phyloP scores from a whole-genome alignment of 169 alveolate genomes.

The Toxoplasma gondii region DNA sequence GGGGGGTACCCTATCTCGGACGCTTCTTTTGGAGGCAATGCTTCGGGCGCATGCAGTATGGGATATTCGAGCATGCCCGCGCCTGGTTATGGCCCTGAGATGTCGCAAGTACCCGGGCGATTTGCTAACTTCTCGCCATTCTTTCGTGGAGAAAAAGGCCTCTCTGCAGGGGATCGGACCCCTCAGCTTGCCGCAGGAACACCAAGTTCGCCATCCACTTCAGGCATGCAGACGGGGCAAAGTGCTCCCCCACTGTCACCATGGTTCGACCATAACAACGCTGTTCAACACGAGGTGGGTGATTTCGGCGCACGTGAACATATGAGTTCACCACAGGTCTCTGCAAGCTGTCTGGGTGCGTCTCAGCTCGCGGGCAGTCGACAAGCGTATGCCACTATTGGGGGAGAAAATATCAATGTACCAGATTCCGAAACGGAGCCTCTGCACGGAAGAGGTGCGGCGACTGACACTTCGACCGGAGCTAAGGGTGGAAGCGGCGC shows the following conservation, averaged over 20 bases:
- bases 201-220: neutral
- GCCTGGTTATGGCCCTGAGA: neutral
- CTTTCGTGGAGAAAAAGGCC: neutral
- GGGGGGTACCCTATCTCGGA: neutral
- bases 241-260: too few species aligned
- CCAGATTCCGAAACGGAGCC: too few species aligned
- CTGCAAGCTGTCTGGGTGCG: too few species aligned
- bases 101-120: neutral
- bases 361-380: too few species aligned
- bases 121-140: neutral
- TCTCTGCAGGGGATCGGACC: neutral
- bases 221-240: neutral
- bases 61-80: neutral
- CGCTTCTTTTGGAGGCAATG: neutral
- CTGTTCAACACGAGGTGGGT: too few species aligned
- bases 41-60: neutral
- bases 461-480: too few species aligned
- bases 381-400: too few species aligned
- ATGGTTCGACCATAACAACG: too few species aligned
- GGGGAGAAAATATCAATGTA: too few species aligned
- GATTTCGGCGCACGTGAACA: too few species aligned
- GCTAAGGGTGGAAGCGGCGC: neutral
- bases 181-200: neutral
- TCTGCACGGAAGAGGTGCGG: neutral
- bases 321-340: too few species aligned